Conservation (phyloP, 2,329 filamentous ascomycete species). For the Parafenestella ontariensis region DNA sequence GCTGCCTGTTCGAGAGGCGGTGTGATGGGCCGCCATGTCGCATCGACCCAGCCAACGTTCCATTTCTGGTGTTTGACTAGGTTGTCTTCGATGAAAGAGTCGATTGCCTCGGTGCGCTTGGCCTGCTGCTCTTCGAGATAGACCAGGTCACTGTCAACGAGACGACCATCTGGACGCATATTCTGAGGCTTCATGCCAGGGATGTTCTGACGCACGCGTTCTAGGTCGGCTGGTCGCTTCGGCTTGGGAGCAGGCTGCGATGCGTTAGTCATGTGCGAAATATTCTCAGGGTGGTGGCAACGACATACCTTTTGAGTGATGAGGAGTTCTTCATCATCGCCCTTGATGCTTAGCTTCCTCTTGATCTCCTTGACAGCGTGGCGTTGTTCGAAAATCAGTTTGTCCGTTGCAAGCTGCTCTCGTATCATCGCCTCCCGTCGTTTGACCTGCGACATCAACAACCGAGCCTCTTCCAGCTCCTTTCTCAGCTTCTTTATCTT, state of each 20-base stretch:
- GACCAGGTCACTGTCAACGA: constrained; percentile 77
- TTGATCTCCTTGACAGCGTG: constrained; percentile 86
- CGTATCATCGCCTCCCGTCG: constrained; percentile 81
- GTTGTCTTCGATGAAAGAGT: constrained; percentile 83
- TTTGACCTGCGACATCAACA: constrained; percentile 77
- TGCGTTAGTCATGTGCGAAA: constrained; percentile 31
- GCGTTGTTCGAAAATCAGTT: constrained; percentile 82
- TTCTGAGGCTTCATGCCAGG: constrained; percentile 60
- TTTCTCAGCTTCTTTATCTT: constrained; percentile 90
- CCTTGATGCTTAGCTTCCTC: constrained; percentile 85
- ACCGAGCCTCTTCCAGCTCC: constrained; percentile 87
- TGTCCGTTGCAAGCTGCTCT: constrained; percentile 77
- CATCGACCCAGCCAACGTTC: constrained; percentile 89
- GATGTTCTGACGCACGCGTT: constrained; percentile 71
- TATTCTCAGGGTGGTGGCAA: not conserved
- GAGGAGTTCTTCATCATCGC: constrained; percentile 82
- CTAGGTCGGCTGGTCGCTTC: constrained; percentile 65
- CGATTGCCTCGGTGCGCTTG: constrained; percentile 82
- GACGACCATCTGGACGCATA: constrained; percentile 71
- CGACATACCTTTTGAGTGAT: constrained; percentile 86
- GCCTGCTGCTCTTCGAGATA: constrained; percentile 77
- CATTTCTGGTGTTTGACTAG: constrained; percentile 87
- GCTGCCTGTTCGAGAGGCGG: constrained; percentile 68
- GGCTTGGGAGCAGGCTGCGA: constrained; percentile 46
- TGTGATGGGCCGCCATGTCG: constrained; percentile 84